Evolutionary conservation across 2,329 filamentous ascomycete species (phyloP).

Genomic region (Paraphaeosphaeria sporulosa): DNA sequence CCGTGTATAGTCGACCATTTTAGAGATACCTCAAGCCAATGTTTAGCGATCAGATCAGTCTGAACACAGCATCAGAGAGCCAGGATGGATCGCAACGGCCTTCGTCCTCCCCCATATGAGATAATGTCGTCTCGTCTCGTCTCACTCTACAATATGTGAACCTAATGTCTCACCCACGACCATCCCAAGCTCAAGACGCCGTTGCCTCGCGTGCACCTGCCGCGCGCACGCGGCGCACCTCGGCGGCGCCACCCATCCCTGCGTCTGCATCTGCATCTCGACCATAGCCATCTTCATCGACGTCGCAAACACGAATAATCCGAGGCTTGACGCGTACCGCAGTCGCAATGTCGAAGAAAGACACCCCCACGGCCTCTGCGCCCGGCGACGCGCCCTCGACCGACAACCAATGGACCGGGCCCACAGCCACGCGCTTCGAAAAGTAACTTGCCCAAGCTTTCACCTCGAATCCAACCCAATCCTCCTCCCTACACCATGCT

Average conservation of each 20-base stretch:
- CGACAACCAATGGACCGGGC: constrained; percentile 29
- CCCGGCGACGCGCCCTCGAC: constrained; percentile 1
- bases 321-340: constrained; percentile 3
- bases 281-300: not conserved
- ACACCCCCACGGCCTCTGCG: not conserved
- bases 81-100: not conserved
- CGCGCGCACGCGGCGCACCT: constrained; percentile 1
- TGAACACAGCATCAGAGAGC: not conserved
- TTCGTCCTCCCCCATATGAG: not conserved
- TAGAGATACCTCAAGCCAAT: too few relatives aligned
- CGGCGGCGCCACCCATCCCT: constrained; percentile 4
- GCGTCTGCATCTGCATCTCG: not conserved
- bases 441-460: constrained; percentile 47
- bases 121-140: not conserved
- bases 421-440: constrained; percentile 50
- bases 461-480: not conserved
- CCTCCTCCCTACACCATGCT: not conserved
- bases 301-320: not conserved
- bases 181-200: not conserved
- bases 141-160: not conserved
- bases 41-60: not conserved
- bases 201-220: not conserved
- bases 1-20: not conserved
- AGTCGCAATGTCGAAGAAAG: constrained; percentile 15
- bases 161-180: not conserved